Base-by-base conservation (phyloP, 1,284 basidiomycete genomes). In the Termitomyces sp. region DNA sequence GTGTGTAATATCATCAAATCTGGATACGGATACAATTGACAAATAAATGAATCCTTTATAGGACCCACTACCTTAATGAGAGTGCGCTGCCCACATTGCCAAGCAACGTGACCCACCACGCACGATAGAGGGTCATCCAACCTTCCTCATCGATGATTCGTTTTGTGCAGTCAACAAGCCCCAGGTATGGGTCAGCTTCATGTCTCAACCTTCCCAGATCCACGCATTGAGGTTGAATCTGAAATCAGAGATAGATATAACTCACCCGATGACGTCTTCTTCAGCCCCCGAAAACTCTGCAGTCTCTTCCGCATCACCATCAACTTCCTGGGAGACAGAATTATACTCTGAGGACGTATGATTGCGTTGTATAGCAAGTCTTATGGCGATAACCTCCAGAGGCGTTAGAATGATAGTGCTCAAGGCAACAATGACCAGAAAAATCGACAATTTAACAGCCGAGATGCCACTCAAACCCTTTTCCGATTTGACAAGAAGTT, bases 181-280 rank as follows among this genome's bases (percentile, higher is more conserved):
- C 88, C 38, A 80, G 67, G 66, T 96, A 96, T n/a, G 93, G 92
- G 63, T 94, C 91, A 42, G 81, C 84, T 65, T 93, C 92, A 53
- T 83, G 86, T 59, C 93, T 81, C 59, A 94, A 70, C 12, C 86
- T 89, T 56, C 51, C 26, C 17, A 34, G 36, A 41, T 50, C 9
- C 19, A 10, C 17, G 21, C 45, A 50, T 38, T 15, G 31, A 31
- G 36, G 1, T 17, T 17, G 10, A 28, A 30, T 43, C 36, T 45
- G 46, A n/a, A 28, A 45, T 40, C 21, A 21, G 19, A 53, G 39
- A 19, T 44, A 50, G 13, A 55, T n/a, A 50, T 33, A 30, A 67
- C 78, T 59, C 54, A 86, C 84, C 90, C 90, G 62, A 96, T 92
- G 9, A 96, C 93, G 65, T 95, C 92, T 68, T 95, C 93, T 30